Percentiles rank a stretch among this genome's conserved stretches.
Evolutionary conservation across 2,329 filamentous ascomycete genomes (phyloP).

Genomic region (Ophiostoma quercus): DNA sequence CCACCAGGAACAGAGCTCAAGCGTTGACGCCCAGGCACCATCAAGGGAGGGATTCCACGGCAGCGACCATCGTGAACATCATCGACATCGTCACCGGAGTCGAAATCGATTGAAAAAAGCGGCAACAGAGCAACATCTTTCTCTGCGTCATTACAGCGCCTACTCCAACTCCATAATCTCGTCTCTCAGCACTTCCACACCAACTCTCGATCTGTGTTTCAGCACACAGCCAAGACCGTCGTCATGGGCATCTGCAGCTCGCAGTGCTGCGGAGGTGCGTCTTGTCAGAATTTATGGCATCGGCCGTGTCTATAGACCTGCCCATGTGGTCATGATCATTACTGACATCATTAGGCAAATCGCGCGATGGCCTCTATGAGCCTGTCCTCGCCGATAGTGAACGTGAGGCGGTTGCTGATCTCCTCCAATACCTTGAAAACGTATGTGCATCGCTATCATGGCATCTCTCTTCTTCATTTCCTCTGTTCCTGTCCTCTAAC

Average conservation of each 20-base stretch:
- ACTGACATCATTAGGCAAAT: slow-evolving; percentile 51
- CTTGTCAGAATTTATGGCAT: not conserved
- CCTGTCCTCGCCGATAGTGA: slow-evolving; percentile 91
- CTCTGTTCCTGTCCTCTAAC: not conserved
- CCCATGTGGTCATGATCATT: slow-evolving; percentile 21
- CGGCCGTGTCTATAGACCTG: not conserved
- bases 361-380: slow-evolving; percentile 77
- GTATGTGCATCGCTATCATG: slow-evolving; percentile 47
- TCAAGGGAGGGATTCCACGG: slow-evolving; percentile 8
- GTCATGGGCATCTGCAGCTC: slow-evolving; percentile 59
- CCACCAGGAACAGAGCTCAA: not conserved
- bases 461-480: not conserved
- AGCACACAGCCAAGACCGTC: slow-evolving; percentile 20
- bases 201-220: slow-evolving; percentile 3
- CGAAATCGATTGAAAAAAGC: not conserved
- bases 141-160: not conserved
- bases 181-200: not conserved
- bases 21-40: slow-evolving; percentile 8
- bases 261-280: slow-evolving; percentile 55
- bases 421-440: slow-evolving; percentile 94
- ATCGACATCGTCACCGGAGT: not conserved
- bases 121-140: not conserved
- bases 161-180: not conserved
- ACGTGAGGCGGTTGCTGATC: slow-evolving; percentile 90
- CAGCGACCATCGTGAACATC: not conserved